Evolutionary conservation across 1,284 basidiomycete genomes (phyloP), one percentile per base, ranked within the genome.

Genomic region (Apiotrichum veenhuisii): DNA sequence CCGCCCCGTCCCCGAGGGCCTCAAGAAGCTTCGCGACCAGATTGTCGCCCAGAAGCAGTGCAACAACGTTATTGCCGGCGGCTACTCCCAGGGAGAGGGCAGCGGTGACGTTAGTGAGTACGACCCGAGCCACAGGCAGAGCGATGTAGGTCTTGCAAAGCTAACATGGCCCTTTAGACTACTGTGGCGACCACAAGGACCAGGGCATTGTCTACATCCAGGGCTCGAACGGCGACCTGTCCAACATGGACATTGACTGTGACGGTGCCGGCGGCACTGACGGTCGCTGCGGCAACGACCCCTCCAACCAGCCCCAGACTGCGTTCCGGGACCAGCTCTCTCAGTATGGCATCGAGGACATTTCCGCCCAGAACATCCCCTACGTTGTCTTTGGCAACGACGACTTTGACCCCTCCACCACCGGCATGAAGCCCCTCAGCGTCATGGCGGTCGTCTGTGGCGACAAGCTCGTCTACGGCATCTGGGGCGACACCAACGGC

Each of bases 211-310:
- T 50, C 18, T 50, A 50, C 48, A 20, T 25, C 25, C 15, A 27
- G 48, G 48, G 48, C 48, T 20, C 18, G 10, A 18, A 10, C 17
- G 37, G 37, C 23, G 5, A 26, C 37, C 48, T 50, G 1, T 10
- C 37, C 4, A 18, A 50, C 38, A 50, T 50, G 48, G 48, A 50
- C 48, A 30, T 25, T 11, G 48, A 50, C 48, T 50, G 48, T 18
- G 48, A 48, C 22, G 46, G 46, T 22, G 46, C 46, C 12, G 22
- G 10, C 5, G 20, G 15, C 1, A 34, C 20, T 14, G 33, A 27
- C 22, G 33, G 46, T 4, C 18, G 33, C 12, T 48, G 46, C 34
- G 22, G 14, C 2, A 48, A 48, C 46, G 46, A 48, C 46, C 33
- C 20, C 4, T 22, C 33, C n/a, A 30, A 30, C 34, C 46, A 48